These are phyloP conservation scores for Xerocomellus chrysenteron DNA, from an alignment of 768 basidiomycete genomes.

Conservation along the genomic window DNA sequence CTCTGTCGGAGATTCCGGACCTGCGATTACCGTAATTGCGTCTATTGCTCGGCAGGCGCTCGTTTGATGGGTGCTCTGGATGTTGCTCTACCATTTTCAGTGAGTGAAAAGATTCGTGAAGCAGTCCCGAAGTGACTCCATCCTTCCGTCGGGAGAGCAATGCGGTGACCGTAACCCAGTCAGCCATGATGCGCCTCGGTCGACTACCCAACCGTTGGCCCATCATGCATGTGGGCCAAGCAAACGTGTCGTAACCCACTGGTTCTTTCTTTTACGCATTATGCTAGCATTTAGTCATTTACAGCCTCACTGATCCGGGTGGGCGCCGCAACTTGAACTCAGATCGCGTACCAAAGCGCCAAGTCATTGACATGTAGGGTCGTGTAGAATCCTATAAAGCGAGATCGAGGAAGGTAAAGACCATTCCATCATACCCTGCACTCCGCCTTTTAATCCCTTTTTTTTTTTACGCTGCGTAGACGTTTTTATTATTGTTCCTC, in stretches of 20 bases:
- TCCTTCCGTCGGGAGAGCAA: neutral
- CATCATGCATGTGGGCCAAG: neutral
- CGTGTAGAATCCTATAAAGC: constrained; percentile 5
- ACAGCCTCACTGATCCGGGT: neutral
- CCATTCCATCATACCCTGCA: neutral
- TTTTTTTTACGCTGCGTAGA: neutral
- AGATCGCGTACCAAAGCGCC: neutral
- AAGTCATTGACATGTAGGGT: neutral
- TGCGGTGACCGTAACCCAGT: neutral
- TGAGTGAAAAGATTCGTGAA: neutral
- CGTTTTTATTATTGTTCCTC: neutral
- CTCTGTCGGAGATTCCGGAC: neutral
- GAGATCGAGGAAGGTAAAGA: neutral
- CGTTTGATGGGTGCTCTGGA: neutral
- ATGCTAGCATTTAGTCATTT: constrained; percentile 8
- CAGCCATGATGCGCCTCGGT: neutral
- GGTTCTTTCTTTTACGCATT: neutral
- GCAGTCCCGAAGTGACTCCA: neutral
- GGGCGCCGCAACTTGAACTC: neutral
- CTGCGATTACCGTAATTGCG: neutral
- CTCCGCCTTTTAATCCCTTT: neutral
- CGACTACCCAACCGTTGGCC: neutral
- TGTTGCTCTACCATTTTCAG: neutral
- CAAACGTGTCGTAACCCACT: neutral
- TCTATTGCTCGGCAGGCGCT: neutral